Base-by-base conservation (phyloP, 1,139 yeast genomes). In the Yamadazyma taylorii region DNA sequence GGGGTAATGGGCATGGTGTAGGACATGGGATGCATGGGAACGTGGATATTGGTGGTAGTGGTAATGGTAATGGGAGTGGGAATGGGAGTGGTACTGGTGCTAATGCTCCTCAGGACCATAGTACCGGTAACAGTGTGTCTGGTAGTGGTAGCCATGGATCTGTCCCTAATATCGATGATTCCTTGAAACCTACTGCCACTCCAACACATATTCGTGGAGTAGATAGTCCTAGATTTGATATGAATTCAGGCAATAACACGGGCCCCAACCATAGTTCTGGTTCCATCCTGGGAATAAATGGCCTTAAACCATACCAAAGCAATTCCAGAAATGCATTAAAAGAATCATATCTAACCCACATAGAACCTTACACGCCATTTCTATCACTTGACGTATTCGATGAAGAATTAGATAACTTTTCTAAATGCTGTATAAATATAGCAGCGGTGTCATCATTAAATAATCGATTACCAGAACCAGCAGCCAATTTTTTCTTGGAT, bases 291-390 rank as follows among this genome's bases (percentile, higher is more conserved):
- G n/a, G n/a, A n/a, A n/a, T n/a, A 11, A 24, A 27, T 27, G 30
- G 30, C 21, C 21, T 6, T 8, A 16, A 16, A 16, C 7, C 19
- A n/a, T n/a, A n/a, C n/a, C n/a, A n/a, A n/a, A n/a, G n/a, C n/a
- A 24, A 17, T 5, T 24, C 39, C 14, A 28, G 19, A 24, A 37
- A 36, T 29, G 14, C 37, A 4, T 24, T 38, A 24, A 34, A 39
- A 24, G 40, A 39, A 15, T 34, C 49, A 4, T 53, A 53, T 30
- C 28, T 38, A 19, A 31, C 45, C 17, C 41, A 43, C 23, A 41
- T 55, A 7, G 53, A 53, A 32, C 52, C 53, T 1, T 52, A 48
- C 32, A 54, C 58, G 0, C 58, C 60, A 4, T 55, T 54, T 35
- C 16, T 55, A 4, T 21, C 42, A 4, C 42, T 32, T 16, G 49